A percentile compares a stretch with the other conserved stretches of the same genome.
Conservation (phyloP, 495 filamentous ascomycete genomes). For the Neurospora cerealis region DNA sequence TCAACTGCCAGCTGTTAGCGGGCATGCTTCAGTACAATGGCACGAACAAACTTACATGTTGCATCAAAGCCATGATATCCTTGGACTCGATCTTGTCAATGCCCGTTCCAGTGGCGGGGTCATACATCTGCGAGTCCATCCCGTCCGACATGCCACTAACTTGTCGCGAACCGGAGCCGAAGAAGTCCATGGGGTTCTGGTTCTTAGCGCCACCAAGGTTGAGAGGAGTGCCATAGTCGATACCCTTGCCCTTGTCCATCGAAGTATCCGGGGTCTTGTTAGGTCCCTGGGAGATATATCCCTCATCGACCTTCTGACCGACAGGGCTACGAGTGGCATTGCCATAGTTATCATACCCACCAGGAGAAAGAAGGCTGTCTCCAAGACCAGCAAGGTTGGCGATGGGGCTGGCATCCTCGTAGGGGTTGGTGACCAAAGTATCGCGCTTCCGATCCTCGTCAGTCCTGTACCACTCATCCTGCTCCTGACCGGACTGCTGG, state of each 20-base stretch:
- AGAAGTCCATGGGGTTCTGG: neutral
- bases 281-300: constrained; percentile 77
- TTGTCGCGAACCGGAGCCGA: constrained; percentile 37
- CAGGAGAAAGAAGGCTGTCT: constrained; percentile 31
- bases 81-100: constrained; percentile 92
- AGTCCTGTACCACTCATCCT: constrained; percentile 44
- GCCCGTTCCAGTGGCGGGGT: constrained; percentile 78
- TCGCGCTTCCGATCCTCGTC: constrained; percentile 46
- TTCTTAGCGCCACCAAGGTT: constrained; percentile 36
- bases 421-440: constrained; percentile 47
- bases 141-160: constrained; percentile 87
- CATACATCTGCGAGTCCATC: constrained; percentile 81
- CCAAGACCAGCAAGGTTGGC: constrained; percentile 41
- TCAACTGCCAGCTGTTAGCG: constrained; percentile 54
- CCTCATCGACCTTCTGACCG: constrained; percentile 58
- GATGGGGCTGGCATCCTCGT: constrained; percentile 45
- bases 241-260: constrained; percentile 43
- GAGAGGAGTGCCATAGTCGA: constrained; percentile 46
- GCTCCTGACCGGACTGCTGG: constrained; percentile 38
- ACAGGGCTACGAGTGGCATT: constrained; percentile 34
- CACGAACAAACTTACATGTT: constrained; percentile 55
- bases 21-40: neutral
- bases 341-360: constrained; percentile 27
- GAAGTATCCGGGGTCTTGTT: constrained; percentile 54
- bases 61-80: constrained; percentile 96